Conservation (phyloP, 345 rosid genomes). For the Aethionema arabicum region DNA sequence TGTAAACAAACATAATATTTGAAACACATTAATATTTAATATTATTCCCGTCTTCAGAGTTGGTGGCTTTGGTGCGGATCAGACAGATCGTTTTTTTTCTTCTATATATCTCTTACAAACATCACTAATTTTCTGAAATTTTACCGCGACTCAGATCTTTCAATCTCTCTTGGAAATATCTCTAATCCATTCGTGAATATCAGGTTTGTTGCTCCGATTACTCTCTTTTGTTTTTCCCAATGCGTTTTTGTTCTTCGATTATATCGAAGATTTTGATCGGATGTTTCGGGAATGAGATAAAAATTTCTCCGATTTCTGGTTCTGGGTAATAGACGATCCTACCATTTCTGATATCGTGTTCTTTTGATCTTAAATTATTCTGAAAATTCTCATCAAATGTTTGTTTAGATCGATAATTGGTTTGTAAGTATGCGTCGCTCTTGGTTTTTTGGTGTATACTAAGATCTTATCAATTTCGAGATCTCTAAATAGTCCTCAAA, state of each 20-base stretch:
- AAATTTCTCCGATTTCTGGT: neutral
- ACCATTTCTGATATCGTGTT: neutral
- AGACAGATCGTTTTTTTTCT: constrained; percentile 32
- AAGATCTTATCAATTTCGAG: neutral
- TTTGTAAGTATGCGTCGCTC: neutral
- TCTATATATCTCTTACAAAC: constrained; percentile 27
- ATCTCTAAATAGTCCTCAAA: constrained; percentile 1
- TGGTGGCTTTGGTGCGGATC: constrained; percentile 26
- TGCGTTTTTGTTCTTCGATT: neutral
- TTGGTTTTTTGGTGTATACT: constrained; percentile 10
- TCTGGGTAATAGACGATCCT: neutral
- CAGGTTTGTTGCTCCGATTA: constrained; percentile 30
- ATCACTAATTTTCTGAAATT: neutral
- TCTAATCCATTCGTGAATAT: neutral
- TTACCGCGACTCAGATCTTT: constrained; percentile 3
- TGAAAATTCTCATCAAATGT: neutral
- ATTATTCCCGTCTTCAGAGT: no score
- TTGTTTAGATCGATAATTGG: constrained; percentile 16
- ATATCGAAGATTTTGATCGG: neutral
- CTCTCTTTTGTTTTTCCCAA: neutral
- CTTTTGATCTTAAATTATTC: constrained; percentile 8
- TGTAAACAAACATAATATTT: no score
- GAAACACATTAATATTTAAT: no score
- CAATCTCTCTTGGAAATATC: neutral
- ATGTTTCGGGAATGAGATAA: constrained; percentile 1